phyloP scores from a whole-genome alignment of 2,329 filamentous ascomycete species.

The Fusarium praegraminearum region DNA sequence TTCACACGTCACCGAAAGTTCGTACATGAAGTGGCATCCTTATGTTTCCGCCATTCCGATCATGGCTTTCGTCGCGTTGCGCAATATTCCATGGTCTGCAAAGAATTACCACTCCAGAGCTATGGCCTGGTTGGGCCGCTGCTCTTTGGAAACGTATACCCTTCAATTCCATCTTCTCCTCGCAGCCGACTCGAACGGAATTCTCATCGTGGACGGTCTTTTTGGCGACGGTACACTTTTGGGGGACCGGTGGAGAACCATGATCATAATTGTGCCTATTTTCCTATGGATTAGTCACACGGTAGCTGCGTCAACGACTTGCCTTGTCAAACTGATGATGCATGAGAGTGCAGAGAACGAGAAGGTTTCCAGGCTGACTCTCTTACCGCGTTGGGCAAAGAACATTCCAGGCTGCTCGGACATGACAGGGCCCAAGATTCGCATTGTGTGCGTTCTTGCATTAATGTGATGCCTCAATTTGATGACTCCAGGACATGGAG shows the following conservation, averaged over 20 bases:
- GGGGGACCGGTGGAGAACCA: conserved; percentile 41
- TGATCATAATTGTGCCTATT: conserved; percentile 42
- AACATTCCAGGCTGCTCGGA: neutral
- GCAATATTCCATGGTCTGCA: conserved; percentile 54
- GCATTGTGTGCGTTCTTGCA: neutral
- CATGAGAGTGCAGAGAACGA: neutral
- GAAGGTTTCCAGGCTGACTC: neutral
- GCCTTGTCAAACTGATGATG: neutral
- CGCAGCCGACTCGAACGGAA: conserved; percentile 66
- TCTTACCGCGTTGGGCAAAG: neutral
- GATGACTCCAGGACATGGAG: neutral
- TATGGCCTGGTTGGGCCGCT: conserved; percentile 64
- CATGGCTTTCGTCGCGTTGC: conserved; percentile 62
- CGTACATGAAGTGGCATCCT: conserved; percentile 64
- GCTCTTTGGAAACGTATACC: conserved; percentile 69
- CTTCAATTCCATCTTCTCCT: conserved; percentile 72
- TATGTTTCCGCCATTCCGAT: conserved; percentile 66
- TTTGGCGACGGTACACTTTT: conserved; percentile 38
- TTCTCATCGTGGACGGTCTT: conserved; percentile 53
- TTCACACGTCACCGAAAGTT: neutral
- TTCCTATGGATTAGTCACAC: conserved; percentile 46
- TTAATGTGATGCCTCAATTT: neutral
- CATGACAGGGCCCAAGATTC: neutral
- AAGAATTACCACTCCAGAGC: conserved; percentile 52
- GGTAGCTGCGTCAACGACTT: conserved; percentile 36